Evolutionary conservation across 306 rosid species (phyloP), one percentile per base, ranked within the genome.

Genomic region (Cucumis cinereus): DNA sequence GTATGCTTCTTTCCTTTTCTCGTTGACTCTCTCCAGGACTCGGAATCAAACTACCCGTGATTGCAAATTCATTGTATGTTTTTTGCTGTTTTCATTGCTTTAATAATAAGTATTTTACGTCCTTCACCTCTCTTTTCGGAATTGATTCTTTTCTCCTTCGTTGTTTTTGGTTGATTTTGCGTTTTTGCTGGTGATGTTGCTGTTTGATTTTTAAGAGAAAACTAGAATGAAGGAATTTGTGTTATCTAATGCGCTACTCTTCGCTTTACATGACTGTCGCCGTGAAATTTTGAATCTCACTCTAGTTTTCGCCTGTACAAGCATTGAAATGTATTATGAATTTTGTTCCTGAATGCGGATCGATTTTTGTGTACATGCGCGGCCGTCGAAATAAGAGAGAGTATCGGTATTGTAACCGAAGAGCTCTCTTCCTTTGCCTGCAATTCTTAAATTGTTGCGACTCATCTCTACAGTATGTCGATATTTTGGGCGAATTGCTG

Each of bases 1-100:
- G 98, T 92, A 35, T 47, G 19, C 20, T 9, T 69, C 62, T 22
- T 19, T 78, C 41, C 47, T 35, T 49, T 24, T 33, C 74, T 77
- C 53, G 41, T 26, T 26, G 53, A 67, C 36, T 26, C 55, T 60
- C 40, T 23, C 22, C 13, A 11, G 53, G 54, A 67, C n/a, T 20
- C 5, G 54, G 52, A 57, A 66, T 19, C 7, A 66, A 40, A 43
- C 36, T 22, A 69, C 5, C 3, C 57, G 23, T 11, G 36, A 45
- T 24, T 24, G 38, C 23, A 14, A 45, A 14, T 69, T 45, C 22
- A 14, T 69, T 69, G 3, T 23, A 45, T 69, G 55, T 69, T 69
- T 69, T 24, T 14, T 22, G 38, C 57, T 45, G 7, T 69, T 69
- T 45, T 69, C 4, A 6, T 69, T 4, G 40, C 22, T 16, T 69